Percentiles rank a stretch among this genome's conserved stretches.
These are phyloP conservation scores for Avena eriantha DNA, from an alignment of 176 grass and related monocot genomes.

Conservation along the genomic window DNA sequence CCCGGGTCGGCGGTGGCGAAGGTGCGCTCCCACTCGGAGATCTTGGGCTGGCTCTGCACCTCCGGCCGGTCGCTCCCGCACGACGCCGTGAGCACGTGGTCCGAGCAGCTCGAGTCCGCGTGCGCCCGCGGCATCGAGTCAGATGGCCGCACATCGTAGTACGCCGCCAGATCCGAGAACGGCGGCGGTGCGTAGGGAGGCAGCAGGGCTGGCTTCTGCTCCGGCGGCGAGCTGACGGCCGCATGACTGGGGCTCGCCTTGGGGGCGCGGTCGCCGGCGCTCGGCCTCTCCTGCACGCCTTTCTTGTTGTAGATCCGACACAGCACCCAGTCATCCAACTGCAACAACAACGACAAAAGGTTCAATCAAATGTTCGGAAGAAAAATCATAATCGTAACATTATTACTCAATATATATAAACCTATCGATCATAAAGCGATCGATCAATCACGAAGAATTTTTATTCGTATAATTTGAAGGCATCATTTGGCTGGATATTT, in stretches of 20 bases:
- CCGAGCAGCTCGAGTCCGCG: constrained; percentile 75
- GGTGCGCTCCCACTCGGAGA: constrained; percentile 63
- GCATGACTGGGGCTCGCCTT: neutral
- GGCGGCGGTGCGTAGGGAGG: constrained; percentile 28
- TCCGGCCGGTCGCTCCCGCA: constrained; percentile 55
- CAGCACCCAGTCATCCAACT: constrained; percentile 85
- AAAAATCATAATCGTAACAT: neutral
- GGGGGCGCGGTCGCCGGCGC: neutral
- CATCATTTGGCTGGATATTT: constrained; percentile 38
- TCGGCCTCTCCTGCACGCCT: constrained; percentile 35
- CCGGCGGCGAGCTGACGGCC: constrained; percentile 42
- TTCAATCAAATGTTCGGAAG: neutral
- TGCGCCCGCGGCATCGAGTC: constrained; percentile 68
- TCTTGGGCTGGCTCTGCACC: constrained; percentile 72
- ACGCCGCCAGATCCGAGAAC: constrained; percentile 53
- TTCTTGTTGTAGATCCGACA: constrained; percentile 93
- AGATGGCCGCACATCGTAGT: constrained; percentile 57
- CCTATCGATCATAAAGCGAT: neutral
- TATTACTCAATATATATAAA: neutral
- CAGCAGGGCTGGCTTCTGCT: constrained; percentile 54
- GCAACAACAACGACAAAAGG: neutral
- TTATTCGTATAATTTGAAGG: neutral
- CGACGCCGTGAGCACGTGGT: constrained; percentile 54
- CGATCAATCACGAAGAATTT: neutral
- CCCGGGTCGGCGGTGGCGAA: constrained; percentile 22